Base-by-base conservation (phyloP, 108 stramenopile species). In the Skeletonema costatum region DNA sequence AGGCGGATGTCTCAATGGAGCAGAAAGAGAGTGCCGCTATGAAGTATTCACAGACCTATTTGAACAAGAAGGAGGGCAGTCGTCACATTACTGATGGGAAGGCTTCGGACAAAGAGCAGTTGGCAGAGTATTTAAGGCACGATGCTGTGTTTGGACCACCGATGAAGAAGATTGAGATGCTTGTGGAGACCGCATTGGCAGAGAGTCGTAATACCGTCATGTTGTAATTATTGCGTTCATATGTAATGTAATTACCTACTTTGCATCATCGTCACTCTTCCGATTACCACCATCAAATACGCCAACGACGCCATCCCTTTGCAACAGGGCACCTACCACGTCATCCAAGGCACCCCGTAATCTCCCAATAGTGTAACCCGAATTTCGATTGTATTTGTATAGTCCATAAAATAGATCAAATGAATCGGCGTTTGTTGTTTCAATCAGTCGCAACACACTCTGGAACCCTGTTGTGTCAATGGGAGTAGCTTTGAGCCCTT, bases 361-460 rank as follows among this genome's bases (percentile, higher is more conserved):
- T 56, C 53, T 25, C 10, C 53, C 53, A 56, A 56, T 56, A 25
- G 53, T 56, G 4, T 56, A 56, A 10, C 53, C 53, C 2, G 53
- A 56, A 56, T 56, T 93, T 59, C 89, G 71, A 72, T 98, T 99
- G 90, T 86, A 98, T 64, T 97, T 96, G 92, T 93, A 98, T 19
- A 98, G 78, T 25, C 98, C 99, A 74, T 97, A 98, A 84, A 99
- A 99, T 14, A 99, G 84, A 72, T 99, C 99, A 85, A 98, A 99
- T 21, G 89, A 91, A 82, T 99, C 99, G 8, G 94, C 93, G 61
- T 94, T 98, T 3, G 99, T 98, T n/a, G 86, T 94, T 46, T 93
- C 96, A 32, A 99, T 90, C 21, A 98, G 75, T 58, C 92, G 85
- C 33, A 99, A 80, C 17, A 98, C 97, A 58, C 85, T 94, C 77